Evolutionary conservation across 78 protist genomes (phyloP).

Genomic region (Paratrimastix pyriformis): DNA sequence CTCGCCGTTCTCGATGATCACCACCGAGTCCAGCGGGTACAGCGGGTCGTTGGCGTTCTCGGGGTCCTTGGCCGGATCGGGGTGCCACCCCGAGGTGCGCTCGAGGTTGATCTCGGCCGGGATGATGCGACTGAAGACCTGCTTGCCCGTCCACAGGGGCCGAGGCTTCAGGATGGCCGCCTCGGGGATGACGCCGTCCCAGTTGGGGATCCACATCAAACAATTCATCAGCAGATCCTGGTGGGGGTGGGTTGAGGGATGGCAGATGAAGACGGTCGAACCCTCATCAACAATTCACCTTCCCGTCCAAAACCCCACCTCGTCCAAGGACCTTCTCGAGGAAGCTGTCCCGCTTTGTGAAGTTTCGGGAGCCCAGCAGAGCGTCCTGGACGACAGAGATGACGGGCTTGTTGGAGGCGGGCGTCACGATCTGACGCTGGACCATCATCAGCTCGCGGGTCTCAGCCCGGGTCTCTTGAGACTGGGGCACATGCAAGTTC

Average conservation of each 20-base stretch:
- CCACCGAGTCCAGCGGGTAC: constrained; percentile 65
- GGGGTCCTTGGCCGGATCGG: background rate
- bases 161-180: constrained; percentile 97
- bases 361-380: constrained; percentile 1
- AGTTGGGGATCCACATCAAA: constrained; percentile 78
- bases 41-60: constrained; percentile 40
- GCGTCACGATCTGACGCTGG: constrained; percentile 93
- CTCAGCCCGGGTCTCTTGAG: constrained; percentile 79
- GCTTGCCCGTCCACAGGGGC: constrained; percentile 90
- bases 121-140: constrained; percentile 71
- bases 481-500: constrained; percentile 98
- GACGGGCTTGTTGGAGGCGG: constrained; percentile 91
- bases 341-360: constrained; percentile 85
- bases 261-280: too few species aligned
- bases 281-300: too few species aligned
- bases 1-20: constrained; percentile 76
- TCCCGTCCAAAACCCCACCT: too few species aligned
- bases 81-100: constrained; percentile 7
- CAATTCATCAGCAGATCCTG: constrained; percentile 81
- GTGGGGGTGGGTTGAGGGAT: too few species aligned
- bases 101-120: constrained; percentile 56
- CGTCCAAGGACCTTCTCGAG: too few species aligned
- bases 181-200: constrained; percentile 80
- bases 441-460: constrained; percentile 84
- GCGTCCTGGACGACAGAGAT: constrained; percentile 95